Percentiles rank a stretch among this genome's conserved stretches.
Evolutionary conservation across 352 stramenopile genomes (phyloP).

Genomic region (Phytophthora agathidicida): DNA sequence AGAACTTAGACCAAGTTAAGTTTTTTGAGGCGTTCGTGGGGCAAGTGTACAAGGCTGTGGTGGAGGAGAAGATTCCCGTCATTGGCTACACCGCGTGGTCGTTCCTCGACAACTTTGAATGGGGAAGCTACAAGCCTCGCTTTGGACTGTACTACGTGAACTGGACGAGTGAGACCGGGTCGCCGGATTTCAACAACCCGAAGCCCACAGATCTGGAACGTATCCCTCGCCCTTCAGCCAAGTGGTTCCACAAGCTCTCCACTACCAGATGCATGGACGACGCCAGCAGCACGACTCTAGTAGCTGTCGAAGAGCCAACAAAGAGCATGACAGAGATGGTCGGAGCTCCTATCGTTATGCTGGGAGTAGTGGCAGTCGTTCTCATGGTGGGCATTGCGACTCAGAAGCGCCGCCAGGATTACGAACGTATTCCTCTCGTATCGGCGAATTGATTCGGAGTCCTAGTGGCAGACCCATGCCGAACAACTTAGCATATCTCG

Average conservation of each 20-base stretch:
- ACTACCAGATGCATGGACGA: slow-evolving; percentile 33
- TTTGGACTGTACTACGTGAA: slow-evolving; percentile 74
- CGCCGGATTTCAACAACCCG: slow-evolving; percentile 29
- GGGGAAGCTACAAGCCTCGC: slow-evolving; percentile 49
- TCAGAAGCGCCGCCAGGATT: neutral
- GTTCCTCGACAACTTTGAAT: slow-evolving; percentile 55
- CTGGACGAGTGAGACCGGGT: slow-evolving; percentile 45
- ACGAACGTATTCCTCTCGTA: slow-evolving; percentile 16
- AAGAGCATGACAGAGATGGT: slow-evolving; percentile 4
- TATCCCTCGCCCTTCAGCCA: slow-evolving; percentile 41
- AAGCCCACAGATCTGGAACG: slow-evolving; percentile 38
- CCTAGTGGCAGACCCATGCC: too few relatives aligned
- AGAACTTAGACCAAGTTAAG: slow-evolving; percentile 47
- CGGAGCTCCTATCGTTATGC: slow-evolving; percentile 16
- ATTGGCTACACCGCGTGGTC: slow-evolving; percentile 44
- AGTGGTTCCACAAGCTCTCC: slow-evolving; percentile 41
- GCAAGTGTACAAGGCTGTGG: slow-evolving; percentile 51
- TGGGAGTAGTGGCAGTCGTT: slow-evolving; percentile 16
- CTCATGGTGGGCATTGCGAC: slow-evolving; percentile 7
- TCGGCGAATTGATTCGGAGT: slow-evolving; percentile 9
- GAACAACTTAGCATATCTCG: too few relatives aligned
- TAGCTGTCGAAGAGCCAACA: neutral
- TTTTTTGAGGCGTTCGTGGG: slow-evolving; percentile 49
- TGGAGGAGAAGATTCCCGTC: slow-evolving; percentile 38
- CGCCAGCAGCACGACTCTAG: neutral